Evolutionary conservation across 495 filamentous ascomycete species (phyloP).

Genomic region (Patellaria atrata): DNA sequence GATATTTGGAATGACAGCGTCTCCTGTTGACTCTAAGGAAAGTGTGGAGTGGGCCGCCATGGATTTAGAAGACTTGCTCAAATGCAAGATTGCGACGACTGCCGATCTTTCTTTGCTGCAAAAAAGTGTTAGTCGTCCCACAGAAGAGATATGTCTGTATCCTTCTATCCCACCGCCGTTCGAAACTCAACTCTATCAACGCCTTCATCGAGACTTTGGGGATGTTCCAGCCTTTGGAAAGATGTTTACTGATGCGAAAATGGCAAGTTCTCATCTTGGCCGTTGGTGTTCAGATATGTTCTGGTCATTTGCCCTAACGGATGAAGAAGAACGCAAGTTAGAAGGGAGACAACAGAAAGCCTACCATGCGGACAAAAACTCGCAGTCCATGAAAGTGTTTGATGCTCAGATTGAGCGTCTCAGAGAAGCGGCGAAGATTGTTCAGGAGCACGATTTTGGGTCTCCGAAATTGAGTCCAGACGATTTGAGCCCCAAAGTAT

Average conservation of each 20-base stretch:
- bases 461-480: conserved; percentile 28
- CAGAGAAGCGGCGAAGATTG: conserved; percentile 42
- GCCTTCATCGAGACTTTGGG: conserved; percentile 41
- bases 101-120: conserved; percentile 48
- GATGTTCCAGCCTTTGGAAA: conserved; percentile 42
- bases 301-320: conserved; percentile 58
- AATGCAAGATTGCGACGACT: conserved; percentile 72
- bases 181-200: conserved; percentile 47
- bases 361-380: conserved; percentile 17
- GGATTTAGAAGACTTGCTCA: conserved; percentile 62
- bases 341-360: conserved; percentile 40
- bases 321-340: conserved; percentile 48
- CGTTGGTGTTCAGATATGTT: conserved; percentile 75
- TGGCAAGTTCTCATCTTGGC: conserved; percentile 56
- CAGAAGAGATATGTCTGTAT: conserved; percentile 49
- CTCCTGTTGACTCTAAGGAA: conserved; percentile 74
- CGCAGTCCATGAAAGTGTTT: conserved; percentile 28
- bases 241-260: conserved; percentile 41
- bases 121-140: conserved; percentile 42
- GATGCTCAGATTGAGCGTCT: conserved; percentile 40
- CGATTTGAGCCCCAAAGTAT: conserved; percentile 59
- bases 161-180: conserved; percentile 33
- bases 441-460: conserved; percentile 36
- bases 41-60: conserved; percentile 48
- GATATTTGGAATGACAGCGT: conserved; percentile 95